Evolutionary conservation across 176 grass and related monocot species (phyloP), one percentile per base, ranked within the genome.

Genomic region (Melocanna baccifera): DNA sequence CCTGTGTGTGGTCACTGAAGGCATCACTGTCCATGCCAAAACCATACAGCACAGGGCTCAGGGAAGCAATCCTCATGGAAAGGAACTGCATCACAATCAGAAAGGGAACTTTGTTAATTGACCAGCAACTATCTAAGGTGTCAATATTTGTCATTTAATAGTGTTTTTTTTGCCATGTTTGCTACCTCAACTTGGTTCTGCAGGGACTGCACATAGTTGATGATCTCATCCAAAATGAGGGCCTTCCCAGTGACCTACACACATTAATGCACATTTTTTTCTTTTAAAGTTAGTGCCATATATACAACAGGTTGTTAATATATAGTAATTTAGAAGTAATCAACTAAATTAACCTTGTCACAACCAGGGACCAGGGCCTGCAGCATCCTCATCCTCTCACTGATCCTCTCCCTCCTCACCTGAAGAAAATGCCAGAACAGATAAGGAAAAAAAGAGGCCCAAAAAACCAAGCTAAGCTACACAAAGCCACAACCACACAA

Each of bases 121-220:
- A 73, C 23, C 20, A 57, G 51, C 4, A 52, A 48, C 50, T 63
- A 64, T 83, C 6, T 19, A 78, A 65, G 0, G 12, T 62, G 4
- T 22, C 23, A 62, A 22, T 9, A 59, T 37, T 42, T 62, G 28
- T 32, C 26, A 58, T 37, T 11, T 71, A 41, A 51, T 20, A 53
- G 18, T 18, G 14, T 15, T 25, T 53, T 5, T 5, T n/a, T 34
- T 43, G 10, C 2, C 5, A 26, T 75, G 9, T 71, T 36, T 66
- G 12, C 55, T 89, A 94, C 92, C 95, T 97, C 95, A 67, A 97
- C 92, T 94, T 97, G 95, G 82, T 97, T 92, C 74, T 97, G 95
- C 71, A 97, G 83, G 67, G 92, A 93, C 63, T 93, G 95, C 34
- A 97, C 92, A 57, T 97, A 97, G 57, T 97, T 97, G 63, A 94